Evolutionary conservation across 495 filamentous ascomycete species (phyloP).

Genomic region (Sordaria brevicollis): DNA sequence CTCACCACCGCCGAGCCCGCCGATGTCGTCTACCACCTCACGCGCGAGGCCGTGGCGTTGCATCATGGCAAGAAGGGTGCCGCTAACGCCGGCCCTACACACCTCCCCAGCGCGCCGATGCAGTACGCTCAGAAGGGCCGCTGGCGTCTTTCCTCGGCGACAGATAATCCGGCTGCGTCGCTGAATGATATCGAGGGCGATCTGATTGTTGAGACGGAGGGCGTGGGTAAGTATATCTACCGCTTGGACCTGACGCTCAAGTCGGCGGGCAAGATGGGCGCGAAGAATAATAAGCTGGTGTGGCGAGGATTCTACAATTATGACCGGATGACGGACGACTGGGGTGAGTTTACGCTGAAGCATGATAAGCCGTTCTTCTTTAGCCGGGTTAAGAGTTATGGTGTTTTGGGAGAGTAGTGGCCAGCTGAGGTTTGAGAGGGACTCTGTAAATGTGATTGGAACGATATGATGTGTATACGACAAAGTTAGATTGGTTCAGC

Average conservation of each 20-base stretch:
- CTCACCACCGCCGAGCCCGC: slow-evolving; percentile 69
- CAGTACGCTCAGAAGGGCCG: slow-evolving; percentile 26
- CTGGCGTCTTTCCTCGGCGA: slow-evolving; percentile 24
- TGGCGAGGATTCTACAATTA: slow-evolving; percentile 94
- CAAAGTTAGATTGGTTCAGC: not conserved
- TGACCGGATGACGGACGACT: slow-evolving; percentile 79
- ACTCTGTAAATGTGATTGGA: not conserved
- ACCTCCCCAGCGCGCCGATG: slow-evolving; percentile 26
- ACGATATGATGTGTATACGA: not conserved
- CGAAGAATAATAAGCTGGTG: slow-evolving; percentile 67
- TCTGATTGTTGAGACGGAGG: slow-evolving; percentile 79
- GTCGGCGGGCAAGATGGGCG: slow-evolving; percentile 39
- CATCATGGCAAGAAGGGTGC: slow-evolving; percentile 8
- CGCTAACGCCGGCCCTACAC: slow-evolving; percentile 7
- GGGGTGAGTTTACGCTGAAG: slow-evolving; percentile 73
- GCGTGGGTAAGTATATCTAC: slow-evolving; percentile 69
- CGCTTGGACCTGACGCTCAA: slow-evolving; percentile 63
- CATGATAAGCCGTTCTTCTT: slow-evolving; percentile 84
- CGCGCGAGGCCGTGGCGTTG: slow-evolving; percentile 23
- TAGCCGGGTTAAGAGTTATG: slow-evolving; percentile 71
- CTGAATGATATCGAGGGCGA: slow-evolving; percentile 44
- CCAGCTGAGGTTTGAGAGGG: not conserved
- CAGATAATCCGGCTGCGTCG: slow-evolving; percentile 13
- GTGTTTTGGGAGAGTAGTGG: slow-evolving; percentile 24
- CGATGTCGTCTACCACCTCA: slow-evolving; percentile 72